Evolutionary conservation across 108 stramenopile species (phyloP).

Genomic region (Skeletonema grethae): DNA sequence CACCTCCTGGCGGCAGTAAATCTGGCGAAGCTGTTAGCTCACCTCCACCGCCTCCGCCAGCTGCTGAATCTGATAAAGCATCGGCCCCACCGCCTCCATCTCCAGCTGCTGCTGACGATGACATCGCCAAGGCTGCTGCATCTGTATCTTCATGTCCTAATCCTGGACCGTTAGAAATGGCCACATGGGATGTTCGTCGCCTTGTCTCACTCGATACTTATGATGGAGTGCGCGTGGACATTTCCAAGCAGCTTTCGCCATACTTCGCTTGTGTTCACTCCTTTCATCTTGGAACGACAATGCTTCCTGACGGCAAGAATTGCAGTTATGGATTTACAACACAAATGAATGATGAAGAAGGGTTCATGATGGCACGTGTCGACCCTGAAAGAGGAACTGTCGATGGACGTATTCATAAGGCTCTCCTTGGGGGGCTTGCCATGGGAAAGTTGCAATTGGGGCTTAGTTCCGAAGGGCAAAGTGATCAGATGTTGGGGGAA

Average conservation of each 20-base stretch:
- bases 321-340: conserved; percentile 72
- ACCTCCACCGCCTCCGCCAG: conserved; percentile 36
- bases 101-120: conserved; percentile 36
- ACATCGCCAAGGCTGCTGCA: conserved; percentile 50
- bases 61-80: conserved; percentile 22
- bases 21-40: neutral
- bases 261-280: conserved; percentile 81
- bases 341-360: conserved; percentile 81
- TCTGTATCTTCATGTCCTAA: conserved; percentile 59
- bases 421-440: conserved; percentile 68
- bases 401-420: conserved; percentile 78
- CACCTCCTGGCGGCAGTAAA: neutral
- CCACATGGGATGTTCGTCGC: conserved; percentile 68
- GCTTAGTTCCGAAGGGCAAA: conserved; percentile 54
- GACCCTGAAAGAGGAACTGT: conserved; percentile 68
- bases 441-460: conserved; percentile 77
- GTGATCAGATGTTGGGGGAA: conserved; percentile 77
- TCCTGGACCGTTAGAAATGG: conserved; percentile 81
- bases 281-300: conserved; percentile 78
- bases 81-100: conserved; percentile 27
- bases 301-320: conserved; percentile 77
- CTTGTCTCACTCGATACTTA: conserved; percentile 74
- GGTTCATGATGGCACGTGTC: conserved; percentile 65
- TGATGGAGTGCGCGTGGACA: conserved; percentile 81
- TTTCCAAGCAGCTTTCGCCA: conserved; percentile 84